Percentiles rank a stretch among this genome's conserved stretches.
Conservation (phyloP, 2,329 filamentous ascomycete species). For the Pseudocercospora macadamiae region DNA sequence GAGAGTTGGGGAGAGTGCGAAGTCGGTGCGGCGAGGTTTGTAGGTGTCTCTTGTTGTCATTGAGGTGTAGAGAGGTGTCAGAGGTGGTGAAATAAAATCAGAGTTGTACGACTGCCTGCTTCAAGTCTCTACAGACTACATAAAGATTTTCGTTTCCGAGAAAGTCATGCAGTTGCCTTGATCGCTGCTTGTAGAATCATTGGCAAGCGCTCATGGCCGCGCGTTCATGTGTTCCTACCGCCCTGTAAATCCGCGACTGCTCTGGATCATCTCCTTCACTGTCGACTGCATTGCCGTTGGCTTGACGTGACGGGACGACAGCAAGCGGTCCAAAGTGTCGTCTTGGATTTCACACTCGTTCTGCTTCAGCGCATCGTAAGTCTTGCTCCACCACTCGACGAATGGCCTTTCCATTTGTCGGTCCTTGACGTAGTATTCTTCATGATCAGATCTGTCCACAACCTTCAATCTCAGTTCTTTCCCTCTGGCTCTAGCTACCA, state of each 20-base stretch:
- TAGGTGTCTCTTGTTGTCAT: too few relatives aligned
- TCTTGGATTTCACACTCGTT: conserved; percentile 49
- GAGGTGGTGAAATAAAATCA: too few relatives aligned
- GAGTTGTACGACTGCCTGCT: too few relatives aligned
- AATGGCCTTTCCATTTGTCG: conserved; percentile 40
- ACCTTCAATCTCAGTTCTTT: conserved; percentile 40
- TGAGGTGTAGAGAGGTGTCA: too few relatives aligned
- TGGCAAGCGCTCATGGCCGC: too few relatives aligned
- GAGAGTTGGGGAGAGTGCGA: conserved; percentile 9
- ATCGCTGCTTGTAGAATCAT: too few relatives aligned
- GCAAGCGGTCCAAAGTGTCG: conserved; percentile 43
- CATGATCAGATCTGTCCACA: conserved; percentile 45
- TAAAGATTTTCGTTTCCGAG: too few relatives aligned
- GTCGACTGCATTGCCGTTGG: conserved; percentile 46
- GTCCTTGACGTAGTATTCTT: conserved; percentile 42
- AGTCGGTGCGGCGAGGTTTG: conserved; percentile 14
- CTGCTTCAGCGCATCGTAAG: conserved; percentile 48
- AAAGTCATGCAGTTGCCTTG: too few relatives aligned
- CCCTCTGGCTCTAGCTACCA: conserved; percentile 31
- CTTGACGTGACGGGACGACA: conserved; percentile 39
- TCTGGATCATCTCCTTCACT: conserved; percentile 43
- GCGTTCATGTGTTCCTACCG: background rate
- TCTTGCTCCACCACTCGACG: conserved; percentile 52
- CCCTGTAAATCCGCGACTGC: background rate
- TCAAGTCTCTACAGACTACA: too few relatives aligned